A percentile compares a stretch with the other conserved stretches of the same genome.
Evolutionary conservation across 1,284 basidiomycete genomes (phyloP).

Genomic region (Sphagnurus paluster): DNA sequence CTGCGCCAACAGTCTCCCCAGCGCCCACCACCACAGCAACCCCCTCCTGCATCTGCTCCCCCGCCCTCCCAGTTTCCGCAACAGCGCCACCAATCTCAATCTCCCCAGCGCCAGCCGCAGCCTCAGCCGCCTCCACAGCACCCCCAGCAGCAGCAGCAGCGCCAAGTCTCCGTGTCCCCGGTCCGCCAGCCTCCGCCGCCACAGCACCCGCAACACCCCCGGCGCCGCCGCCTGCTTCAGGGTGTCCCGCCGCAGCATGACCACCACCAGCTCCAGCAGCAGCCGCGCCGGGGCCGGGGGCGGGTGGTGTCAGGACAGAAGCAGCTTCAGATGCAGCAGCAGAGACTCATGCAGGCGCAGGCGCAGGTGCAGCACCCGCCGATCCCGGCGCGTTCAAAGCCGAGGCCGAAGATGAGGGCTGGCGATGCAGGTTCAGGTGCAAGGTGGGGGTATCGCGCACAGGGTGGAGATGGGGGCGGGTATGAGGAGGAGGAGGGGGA

Average conservation of each 20-base stretch:
- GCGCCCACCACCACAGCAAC: not conserved
- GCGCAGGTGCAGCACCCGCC: too few relatives aligned
- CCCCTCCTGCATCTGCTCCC: not conserved
- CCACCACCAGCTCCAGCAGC: too few relatives aligned
- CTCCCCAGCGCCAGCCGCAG: constrained; percentile 2
- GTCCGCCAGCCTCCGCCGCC: too few relatives aligned
- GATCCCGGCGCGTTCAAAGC: too few relatives aligned
- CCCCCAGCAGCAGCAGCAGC: constrained; percentile 8
- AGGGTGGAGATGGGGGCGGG: constrained; percentile 10
- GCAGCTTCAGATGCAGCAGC: too few relatives aligned
- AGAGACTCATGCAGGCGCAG: too few relatives aligned
- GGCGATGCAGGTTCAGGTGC: constrained; percentile 13
- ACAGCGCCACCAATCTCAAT: not conserved
- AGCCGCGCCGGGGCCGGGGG: too few relatives aligned
- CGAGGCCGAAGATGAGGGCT: constrained; percentile 13
- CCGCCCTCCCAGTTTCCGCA: not conserved
- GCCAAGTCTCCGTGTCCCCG: not conserved
- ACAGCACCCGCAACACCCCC: too few relatives aligned
- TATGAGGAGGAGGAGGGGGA: constrained; percentile 9
- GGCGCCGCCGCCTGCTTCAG: too few relatives aligned
- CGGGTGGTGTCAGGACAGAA: too few relatives aligned
- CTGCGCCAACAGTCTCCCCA: not conserved
- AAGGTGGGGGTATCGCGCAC: constrained; percentile 14
- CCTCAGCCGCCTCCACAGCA: constrained; percentile 17
- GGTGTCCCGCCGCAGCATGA: too few relatives aligned